These are phyloP conservation scores for Dichotomocladium elegans DNA, from an alignment of 371 early-diverging fungal species.

Conservation along the genomic window DNA sequence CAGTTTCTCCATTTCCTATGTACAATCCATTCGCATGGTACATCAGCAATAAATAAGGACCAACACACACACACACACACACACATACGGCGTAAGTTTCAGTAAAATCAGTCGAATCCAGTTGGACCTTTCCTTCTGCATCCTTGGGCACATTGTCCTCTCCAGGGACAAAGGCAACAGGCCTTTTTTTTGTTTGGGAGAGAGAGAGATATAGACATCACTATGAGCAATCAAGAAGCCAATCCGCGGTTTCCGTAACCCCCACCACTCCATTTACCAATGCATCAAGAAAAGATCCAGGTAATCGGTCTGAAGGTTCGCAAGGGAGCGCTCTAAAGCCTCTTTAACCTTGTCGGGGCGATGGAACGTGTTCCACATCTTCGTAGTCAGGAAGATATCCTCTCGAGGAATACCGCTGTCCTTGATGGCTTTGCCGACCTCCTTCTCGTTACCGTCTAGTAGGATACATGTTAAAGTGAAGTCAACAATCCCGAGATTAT, in stretches of 20 bases:
- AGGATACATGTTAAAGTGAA: neutral
- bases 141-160: slow-evolving; percentile 20
- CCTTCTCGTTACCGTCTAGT: slow-evolving; percentile 62
- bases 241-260: neutral
- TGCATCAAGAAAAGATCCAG: slow-evolving; percentile 67
- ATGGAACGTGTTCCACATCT: slow-evolving; percentile 57
- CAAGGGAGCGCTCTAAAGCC: slow-evolving; percentile 47
- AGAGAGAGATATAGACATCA: neutral
- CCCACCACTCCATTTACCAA: slow-evolving; percentile 27
- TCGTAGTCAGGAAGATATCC: slow-evolving; percentile 86
- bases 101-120: slow-evolving; percentile 22
- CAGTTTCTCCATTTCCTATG: slow-evolving; percentile 56
- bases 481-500: too few species aligned
- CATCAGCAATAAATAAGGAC: too few species aligned
- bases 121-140: slow-evolving; percentile 20
- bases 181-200: too few species aligned
- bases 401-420: slow-evolving; percentile 50
- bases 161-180: slow-evolving; percentile 24
- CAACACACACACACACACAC: too few species aligned
- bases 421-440: slow-evolving; percentile 64
- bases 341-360: slow-evolving; percentile 41
- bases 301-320: slow-evolving; percentile 59
- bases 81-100: slow-evolving; percentile 45
- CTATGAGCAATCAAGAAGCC: neutral
- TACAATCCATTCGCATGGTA: too few species aligned